Conservation (phyloP, 352 stramenopile genomes). For the Pythium scleroteichum region DNA sequence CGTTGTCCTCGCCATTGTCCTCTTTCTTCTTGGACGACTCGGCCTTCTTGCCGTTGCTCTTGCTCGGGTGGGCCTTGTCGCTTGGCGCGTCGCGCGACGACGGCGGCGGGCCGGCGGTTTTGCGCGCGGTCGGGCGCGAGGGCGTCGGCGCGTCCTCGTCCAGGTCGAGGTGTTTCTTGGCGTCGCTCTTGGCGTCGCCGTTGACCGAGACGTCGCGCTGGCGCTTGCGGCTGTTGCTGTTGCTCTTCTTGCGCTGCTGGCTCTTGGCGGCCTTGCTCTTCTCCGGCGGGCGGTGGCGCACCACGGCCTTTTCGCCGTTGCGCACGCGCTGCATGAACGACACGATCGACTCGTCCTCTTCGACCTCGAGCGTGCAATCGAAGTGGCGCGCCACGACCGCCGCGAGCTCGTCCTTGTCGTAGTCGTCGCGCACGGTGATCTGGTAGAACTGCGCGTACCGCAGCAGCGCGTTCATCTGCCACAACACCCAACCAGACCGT, state of each 20-base stretch:
- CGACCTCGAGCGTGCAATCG: conserved; percentile 73
- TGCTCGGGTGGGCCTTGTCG: conserved; percentile 17
- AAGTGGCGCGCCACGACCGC: conserved; percentile 82
- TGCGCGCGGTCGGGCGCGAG: conserved; percentile 13
- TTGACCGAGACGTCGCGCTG: conserved; percentile 47
- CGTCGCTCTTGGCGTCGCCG: conserved; percentile 11
- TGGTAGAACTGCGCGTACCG: conserved; percentile 84
- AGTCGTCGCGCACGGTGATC: conserved; percentile 59
- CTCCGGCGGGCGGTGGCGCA: conserved; percentile 52
- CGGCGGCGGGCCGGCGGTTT: conserved; percentile 13
- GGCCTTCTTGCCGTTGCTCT: conserved; percentile 46
- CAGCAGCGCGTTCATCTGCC: conserved; percentile 71
- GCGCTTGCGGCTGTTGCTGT: conserved; percentile 68
- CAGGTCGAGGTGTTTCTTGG: neutral
- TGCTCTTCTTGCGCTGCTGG: conserved; percentile 62
- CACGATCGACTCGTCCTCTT: conserved; percentile 87
- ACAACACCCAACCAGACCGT: neutral
- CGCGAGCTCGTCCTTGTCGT: conserved; percentile 69
- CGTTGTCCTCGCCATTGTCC: conserved; percentile 79
- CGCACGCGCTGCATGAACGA: conserved; percentile 82
- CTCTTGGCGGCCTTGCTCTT: conserved; percentile 71
- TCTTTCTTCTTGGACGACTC: conserved; percentile 49
- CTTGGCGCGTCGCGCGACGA: conserved; percentile 7
- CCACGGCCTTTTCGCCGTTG: conserved; percentile 71
- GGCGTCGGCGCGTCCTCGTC: conserved; percentile 6